Percentiles rank a stretch among this genome's conserved stretches.
These are phyloP conservation scores for Fusarium decemcellulare DNA, from an alignment of 2,329 filamentous ascomycete species.

Conservation along the genomic window DNA sequence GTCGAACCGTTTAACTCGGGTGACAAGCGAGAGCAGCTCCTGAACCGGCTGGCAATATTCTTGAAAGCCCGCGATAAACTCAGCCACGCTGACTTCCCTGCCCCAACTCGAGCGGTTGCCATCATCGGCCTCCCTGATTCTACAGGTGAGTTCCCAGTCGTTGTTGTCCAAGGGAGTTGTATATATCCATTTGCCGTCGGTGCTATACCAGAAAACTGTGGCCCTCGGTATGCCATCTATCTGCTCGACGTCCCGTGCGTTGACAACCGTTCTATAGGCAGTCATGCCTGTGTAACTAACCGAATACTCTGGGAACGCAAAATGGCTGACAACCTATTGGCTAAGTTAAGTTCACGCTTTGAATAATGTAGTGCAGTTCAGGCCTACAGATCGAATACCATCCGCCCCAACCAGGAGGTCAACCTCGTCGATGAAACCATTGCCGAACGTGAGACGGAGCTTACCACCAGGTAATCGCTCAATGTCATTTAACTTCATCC, in stretches of 20 bases:
- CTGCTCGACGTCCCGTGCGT: not conserved
- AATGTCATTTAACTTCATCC: not conserved
- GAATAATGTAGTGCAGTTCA: no score
- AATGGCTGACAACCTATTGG: not conserved
- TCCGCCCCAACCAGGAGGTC: not conserved
- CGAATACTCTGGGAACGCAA: not conserved
- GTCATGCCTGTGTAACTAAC: constrained; percentile 2
- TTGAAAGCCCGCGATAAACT: not conserved
- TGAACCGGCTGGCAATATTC: not conserved
- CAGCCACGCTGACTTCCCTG: not conserved
- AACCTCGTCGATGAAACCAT: not conserved
- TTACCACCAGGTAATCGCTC: not conserved
- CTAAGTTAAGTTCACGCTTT: no score
- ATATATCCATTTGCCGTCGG: not conserved
- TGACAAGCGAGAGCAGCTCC: not conserved
- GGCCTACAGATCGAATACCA: constrained; percentile 1
- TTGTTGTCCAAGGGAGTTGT: not conserved
- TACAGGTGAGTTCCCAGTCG: constrained; percentile 1
- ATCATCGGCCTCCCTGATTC: not conserved
- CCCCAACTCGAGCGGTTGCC: not conserved
- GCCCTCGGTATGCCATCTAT: not conserved
- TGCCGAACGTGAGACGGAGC: not conserved
- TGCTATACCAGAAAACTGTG: not conserved
- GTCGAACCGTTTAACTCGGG: not conserved
- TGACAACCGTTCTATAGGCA: not conserved